Evolutionary conservation across 2,329 filamentous ascomycete species (phyloP).

Genomic region (Scedosporium aurantiacum): DNA sequence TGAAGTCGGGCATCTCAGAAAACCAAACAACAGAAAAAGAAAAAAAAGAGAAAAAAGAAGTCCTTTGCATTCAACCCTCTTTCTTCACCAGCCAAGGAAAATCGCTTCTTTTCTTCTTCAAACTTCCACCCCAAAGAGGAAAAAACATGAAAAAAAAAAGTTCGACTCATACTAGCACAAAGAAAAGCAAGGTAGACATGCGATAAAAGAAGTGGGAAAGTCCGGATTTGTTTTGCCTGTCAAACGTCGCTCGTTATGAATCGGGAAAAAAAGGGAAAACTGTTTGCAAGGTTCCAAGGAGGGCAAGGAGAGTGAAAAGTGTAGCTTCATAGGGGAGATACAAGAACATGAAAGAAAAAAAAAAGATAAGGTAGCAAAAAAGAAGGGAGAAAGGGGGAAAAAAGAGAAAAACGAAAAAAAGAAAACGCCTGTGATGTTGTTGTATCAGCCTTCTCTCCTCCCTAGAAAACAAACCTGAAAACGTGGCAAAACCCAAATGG

Average conservation of each 20-base stretch:
- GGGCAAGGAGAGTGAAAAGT: no score
- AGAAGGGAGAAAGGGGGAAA: conserved; percentile 9
- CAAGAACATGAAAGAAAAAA: conserved; percentile 10
- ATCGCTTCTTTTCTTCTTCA: not conserved
- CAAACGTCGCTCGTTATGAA: no score
- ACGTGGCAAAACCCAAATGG: conserved; percentile 7
- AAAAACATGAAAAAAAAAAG: not conserved
- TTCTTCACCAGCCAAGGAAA: not conserved
- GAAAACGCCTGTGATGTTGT: not conserved
- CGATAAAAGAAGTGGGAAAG: not conserved
- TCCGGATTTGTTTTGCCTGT: no score
- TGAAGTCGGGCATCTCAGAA: conserved; percentile 3
- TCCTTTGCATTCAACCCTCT: not conserved
- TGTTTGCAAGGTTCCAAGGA: no score
- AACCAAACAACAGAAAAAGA: not conserved
- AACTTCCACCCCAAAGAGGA: not conserved
- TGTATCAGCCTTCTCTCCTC: not conserved
- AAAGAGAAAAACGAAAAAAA: conserved; percentile 8
- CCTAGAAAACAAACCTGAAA: not conserved
- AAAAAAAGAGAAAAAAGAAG: not conserved
- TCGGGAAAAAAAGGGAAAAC: no score
- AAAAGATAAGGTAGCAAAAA: conserved; percentile 3
- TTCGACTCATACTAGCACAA: not conserved
- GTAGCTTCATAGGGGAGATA: conserved; percentile 5
- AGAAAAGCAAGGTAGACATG: not conserved